Conservation (phyloP, 176 grass and related monocot genomes). For the Oryza meridionalis region DNA sequence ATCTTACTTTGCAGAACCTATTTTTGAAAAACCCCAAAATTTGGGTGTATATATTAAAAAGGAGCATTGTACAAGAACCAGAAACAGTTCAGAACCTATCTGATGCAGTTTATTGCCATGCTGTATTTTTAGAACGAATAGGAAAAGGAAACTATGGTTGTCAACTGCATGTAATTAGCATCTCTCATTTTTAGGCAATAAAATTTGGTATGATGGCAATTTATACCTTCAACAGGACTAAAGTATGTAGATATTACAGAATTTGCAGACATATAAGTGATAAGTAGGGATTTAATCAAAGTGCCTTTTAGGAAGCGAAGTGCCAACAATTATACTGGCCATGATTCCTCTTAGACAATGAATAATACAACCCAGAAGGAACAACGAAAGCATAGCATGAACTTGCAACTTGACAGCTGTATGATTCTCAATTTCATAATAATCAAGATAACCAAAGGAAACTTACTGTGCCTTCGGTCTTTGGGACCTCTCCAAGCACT, state of each 20-base stretch:
- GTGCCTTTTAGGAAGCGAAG: neutral
- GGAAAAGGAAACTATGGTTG: neutral
- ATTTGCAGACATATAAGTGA: neutral
- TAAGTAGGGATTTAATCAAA: neutral
- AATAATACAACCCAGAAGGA: neutral
- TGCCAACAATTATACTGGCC: neutral
- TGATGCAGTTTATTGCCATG: neutral
- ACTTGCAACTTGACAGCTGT: neutral
- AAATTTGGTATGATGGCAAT: neutral
- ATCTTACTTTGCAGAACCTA: neutral
- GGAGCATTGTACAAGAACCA: no score
- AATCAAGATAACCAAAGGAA: constrained; percentile 17
- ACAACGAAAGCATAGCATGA: constrained; percentile 18
- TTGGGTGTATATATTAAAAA: no score
- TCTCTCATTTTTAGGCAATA: neutral
- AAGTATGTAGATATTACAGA: neutral
- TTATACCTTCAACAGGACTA: neutral
- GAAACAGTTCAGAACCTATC: neutral
- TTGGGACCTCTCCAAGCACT: constrained; percentile 77
- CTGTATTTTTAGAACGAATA: constrained; percentile 23
- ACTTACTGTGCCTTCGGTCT: constrained; percentile 68
- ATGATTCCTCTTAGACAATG: neutral
- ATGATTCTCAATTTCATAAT: neutral
- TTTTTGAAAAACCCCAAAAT: no score
- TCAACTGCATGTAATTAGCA: neutral